Evolutionary conservation across 164 flowering plant species (phyloP).

Genomic region (Cinnamomum micranthum): DNA sequence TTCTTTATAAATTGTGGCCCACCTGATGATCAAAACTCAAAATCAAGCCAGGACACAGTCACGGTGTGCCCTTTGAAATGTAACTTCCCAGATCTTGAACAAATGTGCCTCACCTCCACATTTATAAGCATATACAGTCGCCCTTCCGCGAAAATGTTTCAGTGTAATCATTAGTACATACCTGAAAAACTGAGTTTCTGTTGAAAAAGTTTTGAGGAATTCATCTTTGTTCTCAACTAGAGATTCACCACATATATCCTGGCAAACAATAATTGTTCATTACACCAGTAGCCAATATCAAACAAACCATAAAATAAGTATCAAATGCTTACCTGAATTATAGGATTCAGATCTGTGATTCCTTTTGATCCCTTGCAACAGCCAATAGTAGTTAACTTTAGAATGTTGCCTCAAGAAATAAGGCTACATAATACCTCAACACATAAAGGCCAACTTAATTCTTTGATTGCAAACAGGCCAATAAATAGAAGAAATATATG

Average conservation of each 20-base stretch:
- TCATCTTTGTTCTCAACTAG: conserved; percentile 67
- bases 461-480: no score
- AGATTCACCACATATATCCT: conserved; percentile 83
- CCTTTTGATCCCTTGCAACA: conserved; percentile 76
- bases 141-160: background rate
- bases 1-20: background rate
- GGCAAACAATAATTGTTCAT: conserved; percentile 16
- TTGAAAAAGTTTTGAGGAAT: conserved; percentile 66
- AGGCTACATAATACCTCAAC: background rate
- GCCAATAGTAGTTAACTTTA: background rate
- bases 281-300: conserved; percentile 3
- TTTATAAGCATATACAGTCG: no score
- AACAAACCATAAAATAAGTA: background rate
- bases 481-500: no score
- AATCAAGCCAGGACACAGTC: background rate
- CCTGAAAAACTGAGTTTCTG: conserved; percentile 56
- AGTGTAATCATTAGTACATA: conserved; percentile 16
- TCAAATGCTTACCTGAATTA: conserved; percentile 60
- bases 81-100: background rate
- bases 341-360: conserved; percentile 64
- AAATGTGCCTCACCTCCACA: background rate
- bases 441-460: background rate
- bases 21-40: background rate
- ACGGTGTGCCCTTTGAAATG: background rate
- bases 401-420: background rate